Percentiles rank a stretch among this genome's conserved stretches.
Evolutionary conservation across 768 basidiomycete genomes (phyloP).

Genomic region (Leccinum boreale): DNA sequence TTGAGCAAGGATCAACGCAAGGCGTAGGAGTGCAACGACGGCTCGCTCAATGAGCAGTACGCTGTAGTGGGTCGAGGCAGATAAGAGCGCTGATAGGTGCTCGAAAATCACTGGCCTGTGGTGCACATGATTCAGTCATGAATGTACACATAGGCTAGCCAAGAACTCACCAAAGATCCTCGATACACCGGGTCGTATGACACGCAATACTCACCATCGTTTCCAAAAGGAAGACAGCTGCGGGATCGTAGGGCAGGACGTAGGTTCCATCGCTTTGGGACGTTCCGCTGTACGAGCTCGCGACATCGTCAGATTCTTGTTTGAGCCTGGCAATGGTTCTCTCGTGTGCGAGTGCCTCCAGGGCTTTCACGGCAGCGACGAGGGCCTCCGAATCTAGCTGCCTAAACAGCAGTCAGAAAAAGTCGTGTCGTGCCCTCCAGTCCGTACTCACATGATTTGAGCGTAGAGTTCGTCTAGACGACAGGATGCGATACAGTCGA

Average conservation of each 20-base stretch:
- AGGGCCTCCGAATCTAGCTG: constrained; percentile 77
- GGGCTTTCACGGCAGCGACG: constrained; percentile 77
- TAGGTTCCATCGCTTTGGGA: constrained; percentile 42
- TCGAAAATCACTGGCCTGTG: constrained; percentile 92
- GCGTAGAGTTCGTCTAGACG: constrained; percentile 91
- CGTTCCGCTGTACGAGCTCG: constrained; percentile 31
- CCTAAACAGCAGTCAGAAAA: constrained; percentile 40
- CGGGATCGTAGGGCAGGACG: constrained; percentile 88
- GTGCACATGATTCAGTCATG: neutral
- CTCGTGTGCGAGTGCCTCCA: constrained; percentile 89
- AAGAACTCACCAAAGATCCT: constrained; percentile 77
- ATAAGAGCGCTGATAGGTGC: constrained; percentile 80
- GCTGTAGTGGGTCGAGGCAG: constrained; percentile 77
- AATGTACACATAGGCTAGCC: neutral
- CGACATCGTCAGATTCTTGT: constrained; percentile 61
- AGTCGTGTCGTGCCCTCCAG: neutral
- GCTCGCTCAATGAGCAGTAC: constrained; percentile 91
- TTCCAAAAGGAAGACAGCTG: constrained; percentile 91
- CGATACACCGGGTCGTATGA: constrained; percentile 72
- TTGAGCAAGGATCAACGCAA: constrained; percentile 80
- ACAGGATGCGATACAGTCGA: constrained; percentile 94
- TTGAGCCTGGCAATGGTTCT: constrained; percentile 78
- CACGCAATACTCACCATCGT: constrained; percentile 89
- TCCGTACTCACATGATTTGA: constrained; percentile 76
- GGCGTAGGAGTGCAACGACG: constrained; percentile 79